These are phyloP conservation scores for Colletotrichum costaricense DNA, from an alignment of 2,329 filamentous ascomycete species.

Conservation along the genomic window DNA sequence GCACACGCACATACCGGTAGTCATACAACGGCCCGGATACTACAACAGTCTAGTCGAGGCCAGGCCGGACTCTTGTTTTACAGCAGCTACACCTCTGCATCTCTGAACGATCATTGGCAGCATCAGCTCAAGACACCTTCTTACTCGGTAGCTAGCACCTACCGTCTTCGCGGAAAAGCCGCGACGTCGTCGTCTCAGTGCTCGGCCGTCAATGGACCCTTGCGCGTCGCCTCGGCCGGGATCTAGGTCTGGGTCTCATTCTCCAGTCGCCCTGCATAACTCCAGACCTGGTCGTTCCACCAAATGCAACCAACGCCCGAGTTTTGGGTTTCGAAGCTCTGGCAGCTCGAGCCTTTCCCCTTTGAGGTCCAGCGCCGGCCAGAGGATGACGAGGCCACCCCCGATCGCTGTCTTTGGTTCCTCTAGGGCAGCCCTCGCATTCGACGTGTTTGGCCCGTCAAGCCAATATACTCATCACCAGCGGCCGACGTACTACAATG, in stretches of 20 bases:
- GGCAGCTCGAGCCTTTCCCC: conserved; percentile 31
- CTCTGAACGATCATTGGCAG: not conserved
- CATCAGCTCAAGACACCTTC: not conserved
- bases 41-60: not conserved
- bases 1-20: not conserved
- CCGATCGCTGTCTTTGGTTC: conserved; percentile 10
- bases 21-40: not conserved
- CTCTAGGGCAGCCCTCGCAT: conserved; percentile 15
- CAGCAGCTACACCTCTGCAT: not conserved
- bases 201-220: conserved; percentile 29
- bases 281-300: conserved; percentile 33
- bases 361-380: conserved; percentile 22
- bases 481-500: conserved; percentile 26
- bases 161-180: conserved; percentile 1
- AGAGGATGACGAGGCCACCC: conserved; percentile 33
- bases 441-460: not conserved
- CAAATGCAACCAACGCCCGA: conserved; percentile 32
- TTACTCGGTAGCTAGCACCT: not conserved
- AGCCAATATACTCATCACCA: conserved; percentile 20
- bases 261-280: conserved; percentile 29
- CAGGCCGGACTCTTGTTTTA: not conserved
- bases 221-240: conserved; percentile 22
- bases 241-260: conserved; percentile 14
- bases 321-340: conserved; percentile 35
- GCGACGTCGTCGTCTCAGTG: conserved; percentile 23